A percentile compares a stretch with the other conserved stretches of the same genome.
phyloP scores from a whole-genome alignment of 441 rosid genomes.

The Sinapis alba region DNA sequence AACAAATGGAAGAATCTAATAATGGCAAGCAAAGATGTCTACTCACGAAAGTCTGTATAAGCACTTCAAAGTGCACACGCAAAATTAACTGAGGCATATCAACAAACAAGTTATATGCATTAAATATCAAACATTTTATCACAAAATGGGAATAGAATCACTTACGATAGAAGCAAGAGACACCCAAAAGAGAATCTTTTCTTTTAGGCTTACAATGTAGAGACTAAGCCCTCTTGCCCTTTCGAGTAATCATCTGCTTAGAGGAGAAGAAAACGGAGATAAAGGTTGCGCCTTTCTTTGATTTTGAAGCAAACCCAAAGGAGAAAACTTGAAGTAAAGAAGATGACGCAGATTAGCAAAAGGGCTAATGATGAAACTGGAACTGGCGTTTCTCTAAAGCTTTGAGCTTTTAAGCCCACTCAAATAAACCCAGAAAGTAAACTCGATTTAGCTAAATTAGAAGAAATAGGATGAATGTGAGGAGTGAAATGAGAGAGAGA shows the following conservation, averaged over 20 bases:
- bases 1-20: constrained; percentile 34
- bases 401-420: constrained; percentile 12
- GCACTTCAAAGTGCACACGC: neutral
- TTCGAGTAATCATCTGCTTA: constrained; percentile 55
- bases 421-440: neutral
- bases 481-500: constrained; percentile 13
- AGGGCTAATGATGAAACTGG: constrained; percentile 44
- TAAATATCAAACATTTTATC: constrained; percentile 5
- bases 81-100: constrained; percentile 29
- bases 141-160: constrained; percentile 44
- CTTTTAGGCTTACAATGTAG: constrained; percentile 47
- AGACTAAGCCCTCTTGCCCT: constrained; percentile 39
- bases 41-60: neutral
- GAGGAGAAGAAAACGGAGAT: constrained; percentile 36
- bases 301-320: constrained; percentile 39
- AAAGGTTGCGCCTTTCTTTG: constrained; percentile 37
- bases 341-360: constrained; percentile 37
- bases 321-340: constrained; percentile 13
- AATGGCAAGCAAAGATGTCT: neutral
- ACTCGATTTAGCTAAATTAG: constrained; percentile 9
- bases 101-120: constrained; percentile 20
- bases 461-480: constrained; percentile 28
- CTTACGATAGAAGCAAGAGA: constrained; percentile 70
- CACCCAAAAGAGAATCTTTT: constrained; percentile 28
- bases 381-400: constrained; percentile 28